phyloP scores from a whole-genome alignment of 1,139 yeast species.

The Lodderomyces orthopsilosis region DNA sequence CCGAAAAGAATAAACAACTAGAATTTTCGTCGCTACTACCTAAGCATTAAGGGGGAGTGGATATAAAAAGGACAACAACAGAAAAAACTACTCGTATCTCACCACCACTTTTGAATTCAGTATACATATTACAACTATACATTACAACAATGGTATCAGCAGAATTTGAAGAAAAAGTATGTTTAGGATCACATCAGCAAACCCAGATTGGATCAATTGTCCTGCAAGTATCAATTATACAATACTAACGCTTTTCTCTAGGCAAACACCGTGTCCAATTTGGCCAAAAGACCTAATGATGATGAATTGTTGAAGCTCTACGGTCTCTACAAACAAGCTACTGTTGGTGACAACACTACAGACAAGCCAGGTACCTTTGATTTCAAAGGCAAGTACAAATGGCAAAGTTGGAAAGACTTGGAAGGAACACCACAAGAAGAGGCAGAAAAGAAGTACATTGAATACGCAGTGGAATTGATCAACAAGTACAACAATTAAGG shows the following conservation, averaged over 20 bases:
- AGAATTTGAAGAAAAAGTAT: conserved; percentile 52
- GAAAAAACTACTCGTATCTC: too few relatives aligned
- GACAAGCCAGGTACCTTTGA: conserved; percentile 85
- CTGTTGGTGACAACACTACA: conserved; percentile 90
- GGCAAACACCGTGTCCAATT: conserved; percentile 79
- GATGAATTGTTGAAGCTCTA: conserved; percentile 82
- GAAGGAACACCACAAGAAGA: conserved; percentile 86
- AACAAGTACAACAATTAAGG: conserved; percentile 36
- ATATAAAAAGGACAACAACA: not conserved
- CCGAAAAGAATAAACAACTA: too few relatives aligned
- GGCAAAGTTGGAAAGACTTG: conserved; percentile 93
- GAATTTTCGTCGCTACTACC: too few relatives aligned
- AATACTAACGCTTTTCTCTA: conserved; percentile 22
- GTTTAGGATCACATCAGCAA: conserved; percentile 18
- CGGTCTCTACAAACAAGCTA: conserved; percentile 95
- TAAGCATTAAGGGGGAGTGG: too few relatives aligned
- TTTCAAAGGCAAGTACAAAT: conserved; percentile 93
- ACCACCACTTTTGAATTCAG: too few relatives aligned
- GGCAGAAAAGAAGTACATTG: conserved; percentile 86
- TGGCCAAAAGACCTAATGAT: conserved; percentile 76
- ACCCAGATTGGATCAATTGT: not conserved
- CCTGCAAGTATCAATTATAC: conserved; percentile 3
- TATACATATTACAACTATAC: not conserved
- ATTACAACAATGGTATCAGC: conserved; percentile 44
- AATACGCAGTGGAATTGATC: conserved; percentile 64